phyloP scores from a whole-genome alignment of 176 grass and related monocot species.

The Thalia dealbata region DNA sequence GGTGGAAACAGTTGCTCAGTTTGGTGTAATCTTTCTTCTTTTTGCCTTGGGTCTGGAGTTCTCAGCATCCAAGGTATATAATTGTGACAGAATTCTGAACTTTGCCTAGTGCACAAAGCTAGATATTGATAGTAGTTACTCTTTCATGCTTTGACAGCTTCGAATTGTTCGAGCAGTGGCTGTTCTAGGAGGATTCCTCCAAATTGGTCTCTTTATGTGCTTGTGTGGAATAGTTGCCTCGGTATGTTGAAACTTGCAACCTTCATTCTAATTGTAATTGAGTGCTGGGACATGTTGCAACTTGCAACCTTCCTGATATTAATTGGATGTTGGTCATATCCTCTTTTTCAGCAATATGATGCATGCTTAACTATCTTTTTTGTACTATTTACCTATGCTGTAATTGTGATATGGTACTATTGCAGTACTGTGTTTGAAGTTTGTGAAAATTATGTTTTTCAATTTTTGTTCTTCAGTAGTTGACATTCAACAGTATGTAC shows the following conservation, averaged over 20 bases:
- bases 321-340: not conserved
- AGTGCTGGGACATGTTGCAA: slow-evolving; percentile 31
- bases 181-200: slow-evolving; percentile 87
- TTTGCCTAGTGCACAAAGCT: not conserved
- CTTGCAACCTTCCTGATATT: not conserved
- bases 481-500: not conserved
- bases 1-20: slow-evolving; percentile 99
- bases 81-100: slow-evolving; percentile 5
- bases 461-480: not conserved
- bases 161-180: slow-evolving; percentile 90
- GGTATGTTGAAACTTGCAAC: slow-evolving; percentile 31
- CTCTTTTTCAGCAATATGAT: not conserved
- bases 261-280: not conserved
- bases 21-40: slow-evolving; percentile 99
- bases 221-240: slow-evolving; percentile 93
- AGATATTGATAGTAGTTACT: slow-evolving; percentile 7
- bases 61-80: slow-evolving; percentile 69
- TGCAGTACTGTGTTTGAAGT: not conserved
- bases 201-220: slow-evolving; percentile 96
- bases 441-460: not conserved
- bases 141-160: slow-evolving; percentile 41
- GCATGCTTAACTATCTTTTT: not conserved
- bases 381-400: not conserved
- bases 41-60: slow-evolving; percentile 98
- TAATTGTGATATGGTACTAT: not conserved